Evolutionary conservation across 768 basidiomycete species (phyloP).

Genomic region (Boletus bicolor): DNA sequence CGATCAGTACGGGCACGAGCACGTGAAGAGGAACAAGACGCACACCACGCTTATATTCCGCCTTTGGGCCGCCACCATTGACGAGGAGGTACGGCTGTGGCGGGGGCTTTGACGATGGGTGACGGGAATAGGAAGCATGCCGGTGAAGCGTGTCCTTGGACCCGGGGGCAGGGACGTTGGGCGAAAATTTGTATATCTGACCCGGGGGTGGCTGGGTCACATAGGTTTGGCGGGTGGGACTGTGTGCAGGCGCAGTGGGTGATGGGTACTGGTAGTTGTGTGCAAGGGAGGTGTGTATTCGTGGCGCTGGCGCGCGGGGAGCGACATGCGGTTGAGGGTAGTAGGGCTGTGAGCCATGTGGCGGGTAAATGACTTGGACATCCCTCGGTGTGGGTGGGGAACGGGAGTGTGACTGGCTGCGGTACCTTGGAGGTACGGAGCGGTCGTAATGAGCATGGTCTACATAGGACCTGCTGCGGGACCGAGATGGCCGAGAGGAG

Average conservation of each 20-base stretch:
- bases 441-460: slow-evolving; percentile 23
- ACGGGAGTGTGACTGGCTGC: slow-evolving; percentile 27
- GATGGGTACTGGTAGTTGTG: slow-evolving; percentile 20
- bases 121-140: slow-evolving; percentile 19
- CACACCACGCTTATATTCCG: slow-evolving; percentile 32
- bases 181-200: slow-evolving; percentile 22
- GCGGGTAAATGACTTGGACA: slow-evolving; percentile 15
- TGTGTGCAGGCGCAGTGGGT: slow-evolving; percentile 1
- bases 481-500: slow-evolving; percentile 24
- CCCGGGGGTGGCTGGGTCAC: slow-evolving; percentile 28
- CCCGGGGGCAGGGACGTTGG: slow-evolving; percentile 7
- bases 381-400: slow-evolving; percentile 17
- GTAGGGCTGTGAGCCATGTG: slow-evolving; percentile 9
- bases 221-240: slow-evolving; percentile 18
- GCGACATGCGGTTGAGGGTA: slow-evolving; percentile 18
- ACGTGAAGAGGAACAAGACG: slow-evolving; percentile 18
- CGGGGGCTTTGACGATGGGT: slow-evolving; percentile 21
- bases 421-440: slow-evolving; percentile 15
- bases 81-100: slow-evolving; percentile 28
- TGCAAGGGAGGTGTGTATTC: slow-evolving; percentile 19
- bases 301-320: slow-evolving; percentile 14
- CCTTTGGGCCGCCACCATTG: slow-evolving; percentile 26
- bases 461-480: slow-evolving; percentile 22
- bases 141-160: slow-evolving; percentile 20
- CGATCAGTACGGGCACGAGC: slow-evolving; percentile 15